phyloP scores from a whole-genome alignment of 2,329 filamentous ascomycete species.

The Alternaria angustiovoidea region DNA sequence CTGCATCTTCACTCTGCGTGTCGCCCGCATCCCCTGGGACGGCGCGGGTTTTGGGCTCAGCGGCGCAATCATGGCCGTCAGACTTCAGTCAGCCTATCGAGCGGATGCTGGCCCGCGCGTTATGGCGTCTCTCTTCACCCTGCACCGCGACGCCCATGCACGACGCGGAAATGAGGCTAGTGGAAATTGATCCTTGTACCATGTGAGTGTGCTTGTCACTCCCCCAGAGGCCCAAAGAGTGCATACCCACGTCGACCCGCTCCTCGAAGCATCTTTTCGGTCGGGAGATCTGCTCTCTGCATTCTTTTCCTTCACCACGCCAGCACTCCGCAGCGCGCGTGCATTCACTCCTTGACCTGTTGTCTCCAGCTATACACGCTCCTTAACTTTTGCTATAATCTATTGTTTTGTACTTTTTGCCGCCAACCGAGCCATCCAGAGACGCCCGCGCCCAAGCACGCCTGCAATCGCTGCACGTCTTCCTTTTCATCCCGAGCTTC shows the following conservation, averaged over 20 bases:
- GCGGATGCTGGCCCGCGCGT: constrained; percentile 25
- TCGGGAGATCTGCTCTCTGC: constrained; percentile 32
- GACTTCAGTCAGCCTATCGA: constrained; percentile 7
- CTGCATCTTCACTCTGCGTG: neutral
- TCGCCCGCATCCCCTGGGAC: constrained; percentile 23
- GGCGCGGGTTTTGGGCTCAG: constrained; percentile 25
- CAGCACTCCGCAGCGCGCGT: constrained; percentile 37
- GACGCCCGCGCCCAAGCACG: constrained; percentile 3
- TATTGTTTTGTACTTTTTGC: constrained; percentile 29
- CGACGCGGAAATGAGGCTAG: constrained; percentile 37
- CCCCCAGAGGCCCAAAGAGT: constrained; percentile 24
- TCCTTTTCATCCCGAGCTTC: constrained; percentile 1
- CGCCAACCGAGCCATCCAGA: constrained; percentile 23
- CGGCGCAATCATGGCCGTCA: constrained; percentile 1
- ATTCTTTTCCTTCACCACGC: constrained; percentile 28
- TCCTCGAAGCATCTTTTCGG: constrained; percentile 26
- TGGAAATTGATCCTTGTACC: constrained; percentile 29
- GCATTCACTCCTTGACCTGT: constrained; percentile 30
- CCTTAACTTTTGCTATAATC: constrained; percentile 30
- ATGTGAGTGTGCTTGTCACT: constrained; percentile 26
- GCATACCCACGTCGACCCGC: constrained; percentile 24
- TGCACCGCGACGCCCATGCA: constrained; percentile 27
- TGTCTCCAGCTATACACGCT: constrained; percentile 32
- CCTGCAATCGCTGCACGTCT: constrained; percentile 9
- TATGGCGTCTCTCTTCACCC: constrained; percentile 12